A percentile compares a stretch with the other conserved stretches of the same genome.
phyloP scores from a whole-genome alignment of 78 protist genomes.

The Neovahlkampfia damariscottae region DNA sequence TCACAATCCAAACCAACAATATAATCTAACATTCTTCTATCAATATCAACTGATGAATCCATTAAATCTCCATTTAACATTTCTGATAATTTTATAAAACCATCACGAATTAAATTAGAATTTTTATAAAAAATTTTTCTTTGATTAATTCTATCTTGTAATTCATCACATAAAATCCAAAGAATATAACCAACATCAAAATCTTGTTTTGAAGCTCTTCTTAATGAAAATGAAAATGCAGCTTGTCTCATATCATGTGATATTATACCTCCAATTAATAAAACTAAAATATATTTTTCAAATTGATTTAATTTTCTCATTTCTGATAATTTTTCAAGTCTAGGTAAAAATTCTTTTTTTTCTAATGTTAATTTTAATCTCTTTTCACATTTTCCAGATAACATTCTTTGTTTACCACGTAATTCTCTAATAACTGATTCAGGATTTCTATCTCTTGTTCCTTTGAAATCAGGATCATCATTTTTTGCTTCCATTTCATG shows the following conservation, averaged over 20 bases:
- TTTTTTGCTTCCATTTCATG: slow-evolving; percentile 17
- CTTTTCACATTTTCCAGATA: not conserved
- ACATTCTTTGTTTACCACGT: not conserved
- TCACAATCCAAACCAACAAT: slow-evolving; percentile 54
- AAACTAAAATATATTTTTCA: slow-evolving; percentile 24
- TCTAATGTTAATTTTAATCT: slow-evolving; percentile 18
- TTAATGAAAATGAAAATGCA: slow-evolving; percentile 6
- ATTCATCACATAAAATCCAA: slow-evolving; percentile 2
- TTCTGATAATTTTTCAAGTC: slow-evolving; percentile 16
- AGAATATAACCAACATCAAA: slow-evolving; percentile 16
- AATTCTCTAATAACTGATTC: slow-evolving; percentile 12
- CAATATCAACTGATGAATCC: slow-evolving; percentile 27
- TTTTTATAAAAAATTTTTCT: slow-evolving; percentile 25
- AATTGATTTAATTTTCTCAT: slow-evolving; percentile 20
- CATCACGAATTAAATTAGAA: slow-evolving; percentile 24
- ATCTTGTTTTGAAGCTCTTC: slow-evolving; percentile 6
- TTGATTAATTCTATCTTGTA: slow-evolving; percentile 13
- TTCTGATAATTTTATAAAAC: slow-evolving; percentile 1
- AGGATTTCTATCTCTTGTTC: not conserved
- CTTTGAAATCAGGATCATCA: not conserved
- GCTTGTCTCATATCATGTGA: slow-evolving; percentile 27
- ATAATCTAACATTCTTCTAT: slow-evolving; percentile 49
- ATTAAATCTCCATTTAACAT: slow-evolving; percentile 5
- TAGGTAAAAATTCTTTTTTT: slow-evolving; percentile 14
- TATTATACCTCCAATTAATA: slow-evolving; percentile 22